A percentile compares a stretch with the other conserved stretches of the same genome.
phyloP scores from a whole-genome alignment of 139 green algal genomes.

The Helicosporidium sp. region DNA sequence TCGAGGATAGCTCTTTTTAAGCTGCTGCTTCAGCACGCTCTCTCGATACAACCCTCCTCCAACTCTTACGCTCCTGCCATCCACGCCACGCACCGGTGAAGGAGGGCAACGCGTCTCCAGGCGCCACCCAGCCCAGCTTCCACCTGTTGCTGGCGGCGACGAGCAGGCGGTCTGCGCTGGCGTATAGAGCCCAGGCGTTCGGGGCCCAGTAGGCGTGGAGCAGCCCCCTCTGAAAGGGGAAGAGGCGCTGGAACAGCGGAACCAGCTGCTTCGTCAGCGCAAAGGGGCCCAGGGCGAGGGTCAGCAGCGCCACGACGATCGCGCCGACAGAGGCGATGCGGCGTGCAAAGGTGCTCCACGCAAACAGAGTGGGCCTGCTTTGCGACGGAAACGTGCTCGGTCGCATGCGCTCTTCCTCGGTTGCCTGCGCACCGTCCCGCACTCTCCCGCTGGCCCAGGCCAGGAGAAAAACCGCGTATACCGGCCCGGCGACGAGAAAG shows the following conservation, averaged over 20 bases:
- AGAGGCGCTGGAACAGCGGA: constrained; percentile 40
- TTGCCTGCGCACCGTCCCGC: too few relatives aligned
- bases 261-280: constrained; percentile 30
- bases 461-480: constrained; percentile 63
- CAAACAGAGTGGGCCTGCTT: too few relatives aligned
- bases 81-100: background rate
- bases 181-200: constrained; percentile 87
- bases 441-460: too few relatives aligned
- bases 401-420: too few relatives aligned
- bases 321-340: constrained; percentile 26
- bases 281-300: constrained; percentile 51
- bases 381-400: too few relatives aligned
- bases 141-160: constrained; percentile 2
- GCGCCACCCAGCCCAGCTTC: background rate
- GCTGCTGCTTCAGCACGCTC: too few relatives aligned
- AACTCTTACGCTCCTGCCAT: background rate
- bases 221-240: constrained; percentile 78
- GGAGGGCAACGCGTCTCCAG: background rate
- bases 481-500: constrained; percentile 62
- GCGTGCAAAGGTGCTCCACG: too few relatives aligned
- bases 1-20: too few relatives aligned
- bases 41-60: background rate
- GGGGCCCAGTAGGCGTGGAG: constrained; percentile 88
- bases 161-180: constrained; percentile 47
- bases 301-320: constrained; percentile 31